These are phyloP conservation scores for Ascoidea tarda DNA, from an alignment of 805 yeast species.

Conservation along the genomic window DNA sequence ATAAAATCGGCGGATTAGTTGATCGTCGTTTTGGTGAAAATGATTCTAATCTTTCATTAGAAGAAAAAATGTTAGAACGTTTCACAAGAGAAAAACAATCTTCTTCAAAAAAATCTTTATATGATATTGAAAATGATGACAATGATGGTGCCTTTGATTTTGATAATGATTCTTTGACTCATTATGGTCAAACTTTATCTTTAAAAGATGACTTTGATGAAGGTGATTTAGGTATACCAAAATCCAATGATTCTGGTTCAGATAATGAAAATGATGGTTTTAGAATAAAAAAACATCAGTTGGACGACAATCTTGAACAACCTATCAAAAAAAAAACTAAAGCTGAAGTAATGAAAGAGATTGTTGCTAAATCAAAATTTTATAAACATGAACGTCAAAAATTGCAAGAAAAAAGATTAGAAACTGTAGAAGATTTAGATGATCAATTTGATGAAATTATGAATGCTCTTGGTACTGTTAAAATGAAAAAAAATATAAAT, in stretches of 20 bases:
- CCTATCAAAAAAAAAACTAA: constrained; percentile 59
- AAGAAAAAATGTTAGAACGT: constrained; percentile 91
- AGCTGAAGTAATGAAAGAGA: constrained; percentile 76
- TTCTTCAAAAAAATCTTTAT: constrained; percentile 41
- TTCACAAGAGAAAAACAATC: constrained; percentile 79
- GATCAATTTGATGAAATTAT: constrained; percentile 61
- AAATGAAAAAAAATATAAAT: constrained; percentile 10
- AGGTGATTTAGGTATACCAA: constrained; percentile 26
- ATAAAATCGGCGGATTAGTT: constrained; percentile 62
- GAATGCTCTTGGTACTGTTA: constrained; percentile 14
- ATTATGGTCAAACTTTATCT: constrained; percentile 57
- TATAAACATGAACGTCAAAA: constrained; percentile 65
- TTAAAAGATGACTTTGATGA: constrained; percentile 41
- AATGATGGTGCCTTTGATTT: constrained; percentile 19
- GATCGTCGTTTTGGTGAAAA: constrained; percentile 92
- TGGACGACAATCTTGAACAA: constrained; percentile 17
- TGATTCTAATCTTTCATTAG: constrained; percentile 55
- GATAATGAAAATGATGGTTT: constrained; percentile 21
- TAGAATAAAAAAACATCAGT: not conserved
- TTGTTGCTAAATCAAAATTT: constrained; percentile 70
- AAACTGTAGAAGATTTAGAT: constrained; percentile 52
- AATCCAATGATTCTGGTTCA: constrained; percentile 19
- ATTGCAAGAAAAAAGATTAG: constrained; percentile 43
- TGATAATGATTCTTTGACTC: constrained; percentile 45
- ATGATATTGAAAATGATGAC: constrained; percentile 62